Conservation (phyloP, 2,329 filamentous ascomycete species). For the Plenodomus lindquistii region DNA sequence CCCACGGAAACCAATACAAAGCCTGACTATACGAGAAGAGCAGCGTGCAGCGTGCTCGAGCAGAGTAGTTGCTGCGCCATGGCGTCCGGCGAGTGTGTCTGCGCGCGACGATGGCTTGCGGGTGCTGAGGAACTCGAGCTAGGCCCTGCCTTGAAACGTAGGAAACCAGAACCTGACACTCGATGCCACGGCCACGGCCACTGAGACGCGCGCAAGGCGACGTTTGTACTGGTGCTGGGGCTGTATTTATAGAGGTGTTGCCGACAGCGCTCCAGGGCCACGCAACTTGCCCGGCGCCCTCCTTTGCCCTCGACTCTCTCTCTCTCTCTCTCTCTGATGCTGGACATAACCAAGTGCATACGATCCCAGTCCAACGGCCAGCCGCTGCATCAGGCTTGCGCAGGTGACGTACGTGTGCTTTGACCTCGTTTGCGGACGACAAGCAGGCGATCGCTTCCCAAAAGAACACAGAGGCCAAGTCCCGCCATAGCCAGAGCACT, state of each 20-base stretch:
- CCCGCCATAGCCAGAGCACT: slow-evolving; percentile 21
- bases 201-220: slow-evolving; percentile 23
- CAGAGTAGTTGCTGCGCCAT: background rate
- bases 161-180: slow-evolving; percentile 25
- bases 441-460: slow-evolving; percentile 31
- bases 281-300: slow-evolving; percentile 4
- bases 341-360: background rate
- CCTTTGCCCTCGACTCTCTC: background rate
- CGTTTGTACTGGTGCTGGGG: background rate
- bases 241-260: slow-evolving; percentile 11
- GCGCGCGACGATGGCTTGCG: slow-evolving; percentile 13
- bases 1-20: slow-evolving; percentile 6
- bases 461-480: slow-evolving; percentile 22
- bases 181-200: too few relatives aligned
- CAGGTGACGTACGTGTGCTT: slow-evolving; percentile 33
- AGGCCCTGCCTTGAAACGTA: slow-evolving; percentile 22
- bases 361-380: slow-evolving; percentile 3
- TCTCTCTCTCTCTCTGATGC: background rate
- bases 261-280: slow-evolving; percentile 11
- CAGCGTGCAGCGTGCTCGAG: background rate
- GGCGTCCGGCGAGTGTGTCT: background rate
- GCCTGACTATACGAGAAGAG: background rate
- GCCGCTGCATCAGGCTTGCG: slow-evolving; percentile 14
- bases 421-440: slow-evolving; percentile 30
- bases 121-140: slow-evolving; percentile 4